Evolutionary conservation across 192 early-diverging fungal genomes (phyloP).

Genomic region (Rhizoclosmatium sp.): DNA sequence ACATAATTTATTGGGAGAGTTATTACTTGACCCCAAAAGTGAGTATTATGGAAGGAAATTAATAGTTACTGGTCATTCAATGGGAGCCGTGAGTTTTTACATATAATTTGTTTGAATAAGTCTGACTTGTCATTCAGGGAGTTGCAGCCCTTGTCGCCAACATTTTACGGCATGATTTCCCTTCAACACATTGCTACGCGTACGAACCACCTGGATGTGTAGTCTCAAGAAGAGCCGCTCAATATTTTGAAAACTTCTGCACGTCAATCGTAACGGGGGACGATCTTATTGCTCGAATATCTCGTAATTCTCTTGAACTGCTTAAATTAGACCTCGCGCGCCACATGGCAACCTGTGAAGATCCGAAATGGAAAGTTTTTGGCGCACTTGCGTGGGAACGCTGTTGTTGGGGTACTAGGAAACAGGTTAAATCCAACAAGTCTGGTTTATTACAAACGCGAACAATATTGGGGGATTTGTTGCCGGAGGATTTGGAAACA

Average conservation of each 20-base stretch:
- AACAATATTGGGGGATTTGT: slow-evolving; percentile 22
- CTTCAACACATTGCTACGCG: slow-evolving; percentile 42
- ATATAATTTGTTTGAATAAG: not conserved
- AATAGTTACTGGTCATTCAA: slow-evolving; percentile 52
- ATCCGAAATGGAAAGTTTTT: slow-evolving; percentile 47
- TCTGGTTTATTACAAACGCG: slow-evolving; percentile 28
- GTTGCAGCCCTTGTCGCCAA: slow-evolving; percentile 46
- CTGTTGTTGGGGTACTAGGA: not conserved
- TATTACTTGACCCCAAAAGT: slow-evolving; percentile 24
- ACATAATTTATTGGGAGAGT: slow-evolving; percentile 27
- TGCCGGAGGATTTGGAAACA: slow-evolving; percentile 28
- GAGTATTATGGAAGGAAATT: slow-evolving; percentile 39
- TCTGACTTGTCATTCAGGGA: slow-evolving; percentile 28
- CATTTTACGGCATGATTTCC: slow-evolving; percentile 36
- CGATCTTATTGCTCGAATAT: slow-evolving; percentile 46
- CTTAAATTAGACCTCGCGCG: slow-evolving; percentile 47
- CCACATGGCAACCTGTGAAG: slow-evolving; percentile 37
- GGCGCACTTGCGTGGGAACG: slow-evolving; percentile 31
- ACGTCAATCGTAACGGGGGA: slow-evolving; percentile 52
- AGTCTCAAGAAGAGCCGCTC: slow-evolving; percentile 24
- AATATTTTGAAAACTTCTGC: slow-evolving; percentile 48
- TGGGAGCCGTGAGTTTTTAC: slow-evolving; percentile 42
- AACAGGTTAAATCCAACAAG: not conserved
- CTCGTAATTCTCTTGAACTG: slow-evolving; percentile 41
- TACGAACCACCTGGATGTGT: slow-evolving; percentile 43